Conservation (phyloP, 2,329 filamentous ascomycete genomes). For the Sclerotinia borealis region DNA sequence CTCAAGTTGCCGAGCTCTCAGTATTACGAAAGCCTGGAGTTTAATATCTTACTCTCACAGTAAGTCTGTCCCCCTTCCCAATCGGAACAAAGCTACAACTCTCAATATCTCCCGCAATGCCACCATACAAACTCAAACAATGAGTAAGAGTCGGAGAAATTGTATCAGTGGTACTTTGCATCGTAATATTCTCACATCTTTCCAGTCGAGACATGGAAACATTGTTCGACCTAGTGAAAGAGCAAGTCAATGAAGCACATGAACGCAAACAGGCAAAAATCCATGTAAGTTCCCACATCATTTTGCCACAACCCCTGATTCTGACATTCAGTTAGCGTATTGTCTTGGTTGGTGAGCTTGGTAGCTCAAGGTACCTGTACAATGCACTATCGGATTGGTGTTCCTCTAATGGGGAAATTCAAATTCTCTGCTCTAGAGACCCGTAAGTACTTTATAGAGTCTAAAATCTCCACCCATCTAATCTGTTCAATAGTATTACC, state of each 20-base stretch:
- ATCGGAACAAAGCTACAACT: background rate
- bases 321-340: constrained; percentile 15
- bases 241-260: constrained; percentile 18
- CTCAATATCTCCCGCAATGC: rapidly evolving
- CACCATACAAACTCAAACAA: background rate
- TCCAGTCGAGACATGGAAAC: constrained; percentile 21
- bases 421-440: constrained; percentile 15
- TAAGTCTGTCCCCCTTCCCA: constrained; percentile 6
- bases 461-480: background rate
- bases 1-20: constrained; percentile 17
- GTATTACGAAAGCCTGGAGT: constrained; percentile 16
- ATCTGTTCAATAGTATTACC: constrained; percentile 16
- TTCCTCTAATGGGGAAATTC: constrained; percentile 16
- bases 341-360: constrained; percentile 20
- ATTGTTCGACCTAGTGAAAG: constrained; percentile 22
- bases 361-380: constrained; percentile 19
- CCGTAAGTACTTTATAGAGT: constrained; percentile 12
- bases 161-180: too few relatives aligned
- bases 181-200: background rate
- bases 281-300: constrained; percentile 14
- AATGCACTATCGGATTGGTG: constrained; percentile 18
- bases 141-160: background rate
- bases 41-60: constrained; percentile 16
- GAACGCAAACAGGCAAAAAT: constrained; percentile 14
- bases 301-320: too few relatives aligned